phyloP scores from a whole-genome alignment of 2,329 filamentous ascomycete species.

The Zalaria obscura region DNA sequence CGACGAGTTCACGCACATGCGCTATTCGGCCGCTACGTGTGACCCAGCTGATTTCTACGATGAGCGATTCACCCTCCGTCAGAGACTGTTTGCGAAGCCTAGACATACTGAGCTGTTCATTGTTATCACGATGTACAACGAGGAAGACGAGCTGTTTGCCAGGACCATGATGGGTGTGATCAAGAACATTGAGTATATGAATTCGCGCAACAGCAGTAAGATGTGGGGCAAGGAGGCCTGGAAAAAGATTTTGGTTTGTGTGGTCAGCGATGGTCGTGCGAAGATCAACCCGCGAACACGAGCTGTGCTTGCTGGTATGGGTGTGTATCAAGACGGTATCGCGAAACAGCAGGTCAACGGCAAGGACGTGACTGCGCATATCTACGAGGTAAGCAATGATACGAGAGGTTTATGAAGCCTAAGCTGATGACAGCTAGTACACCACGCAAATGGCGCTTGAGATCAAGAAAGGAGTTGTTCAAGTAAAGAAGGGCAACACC shows the following conservation, averaged over 20 bases:
- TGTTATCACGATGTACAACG: conserved; percentile 97
- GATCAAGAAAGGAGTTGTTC: conserved; percentile 80
- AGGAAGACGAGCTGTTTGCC: conserved; percentile 91
- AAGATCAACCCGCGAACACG: conserved; percentile 92
- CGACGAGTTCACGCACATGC: conserved; percentile 81
- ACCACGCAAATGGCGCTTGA: conserved; percentile 75
- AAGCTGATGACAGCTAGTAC: conserved; percentile 35
- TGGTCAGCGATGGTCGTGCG: conserved; percentile 90
- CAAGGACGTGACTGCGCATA: conserved; percentile 92
- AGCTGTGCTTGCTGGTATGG: conserved; percentile 80
- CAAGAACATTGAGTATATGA: conserved; percentile 99
- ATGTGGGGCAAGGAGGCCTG: conserved; percentile 97
- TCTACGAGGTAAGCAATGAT: conserved; percentile 50
- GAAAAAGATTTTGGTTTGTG: conserved; percentile 99
- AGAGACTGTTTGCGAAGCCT: conserved; percentile 82
- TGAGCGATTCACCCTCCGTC: conserved; percentile 79
- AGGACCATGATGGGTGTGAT: conserved; percentile 93
- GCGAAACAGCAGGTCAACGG: conserved; percentile 95
- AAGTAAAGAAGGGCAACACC: conserved; percentile 67
- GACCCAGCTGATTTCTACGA: conserved; percentile 81
- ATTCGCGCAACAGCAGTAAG: conserved; percentile 79
- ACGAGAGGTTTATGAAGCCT: neutral
- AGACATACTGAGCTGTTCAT: conserved; percentile 92
- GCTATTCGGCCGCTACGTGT: conserved; percentile 89
- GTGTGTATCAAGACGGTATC: conserved; percentile 96